Evolutionary conservation across 139 green algal species (phyloP), one percentile per base, ranked within the genome.

Genomic region (Edaphochlamys debaryana): DNA sequence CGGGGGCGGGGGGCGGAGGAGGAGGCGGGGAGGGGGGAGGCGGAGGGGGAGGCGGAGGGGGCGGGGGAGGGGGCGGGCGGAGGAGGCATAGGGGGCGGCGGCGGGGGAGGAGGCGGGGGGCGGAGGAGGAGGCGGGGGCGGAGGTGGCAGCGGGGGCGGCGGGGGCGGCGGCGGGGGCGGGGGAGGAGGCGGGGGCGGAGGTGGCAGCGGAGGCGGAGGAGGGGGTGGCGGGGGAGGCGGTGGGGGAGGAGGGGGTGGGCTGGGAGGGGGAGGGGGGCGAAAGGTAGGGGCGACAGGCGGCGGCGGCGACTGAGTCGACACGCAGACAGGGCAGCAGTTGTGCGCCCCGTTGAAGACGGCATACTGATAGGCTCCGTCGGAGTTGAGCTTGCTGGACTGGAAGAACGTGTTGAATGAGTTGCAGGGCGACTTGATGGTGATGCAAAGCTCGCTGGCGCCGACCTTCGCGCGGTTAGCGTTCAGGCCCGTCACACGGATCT

Each of bases 241-340:
- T 3, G 75, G 75, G 0, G 60, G 75, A 20, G 75, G 75, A 23
- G 73, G 75, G 20, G 75, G 48, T 0, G 75, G 75, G 7, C 60
- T 3, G 20, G n/a, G 34, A 7, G 75, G 75, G 1, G 38, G 23
- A 22, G 75, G 60, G 1, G 60, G 60, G 5, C 9, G 25, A 25
- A 6, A 23, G 2, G 38, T 25, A 6, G 37, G 37, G 13, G 22
- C 20, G 4, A 27, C 34, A 1, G 27, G 36, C 4, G 74, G 76
- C 27, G 76, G 63, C 20, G 45, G 34, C 5, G 76, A 40, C 6
- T 41, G 30, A 1, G 63, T 38, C 13, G 19, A 36, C 4, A 67
- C 63, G 60, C 76, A 82, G 22, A 48, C 60, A 23, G 76, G 76
- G 42, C 76, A 82, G n/a, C 76, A 82, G 32, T 74, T 22, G 11